Percentiles rank a stretch among this genome's conserved stretches.
phyloP scores from a whole-genome alignment of 192 early-diverging fungal genomes.

The Coemansia sp. region DNA sequence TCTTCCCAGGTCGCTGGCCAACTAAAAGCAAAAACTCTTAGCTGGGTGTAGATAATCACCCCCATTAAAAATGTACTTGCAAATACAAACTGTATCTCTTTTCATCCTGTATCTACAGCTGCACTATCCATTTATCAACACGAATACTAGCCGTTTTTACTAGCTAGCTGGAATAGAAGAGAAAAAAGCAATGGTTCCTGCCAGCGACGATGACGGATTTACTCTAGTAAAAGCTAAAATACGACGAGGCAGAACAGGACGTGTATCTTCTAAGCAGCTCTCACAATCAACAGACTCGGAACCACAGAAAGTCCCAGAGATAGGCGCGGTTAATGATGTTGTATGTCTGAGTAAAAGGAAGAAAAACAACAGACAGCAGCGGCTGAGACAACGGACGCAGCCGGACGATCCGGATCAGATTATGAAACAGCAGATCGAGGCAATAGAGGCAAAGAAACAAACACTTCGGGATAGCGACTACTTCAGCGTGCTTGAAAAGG shows the following conservation, averaged over 20 bases:
- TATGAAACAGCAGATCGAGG: conserved; percentile 7
- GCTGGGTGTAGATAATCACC: too few species aligned
- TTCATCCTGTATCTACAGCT: too few species aligned
- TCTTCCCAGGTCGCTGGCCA: too few species aligned
- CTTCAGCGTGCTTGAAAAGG: background rate
- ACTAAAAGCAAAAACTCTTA: too few species aligned
- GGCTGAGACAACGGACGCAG: background rate
- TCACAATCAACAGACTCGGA: background rate
- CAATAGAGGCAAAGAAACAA: conserved; percentile 14
- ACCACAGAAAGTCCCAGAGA: background rate
- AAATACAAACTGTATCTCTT: too few species aligned
- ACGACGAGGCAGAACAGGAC: background rate
- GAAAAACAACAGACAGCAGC: conserved; percentile 4
- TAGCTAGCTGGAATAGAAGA: background rate
- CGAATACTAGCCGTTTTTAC: background rate
- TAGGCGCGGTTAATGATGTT: background rate
- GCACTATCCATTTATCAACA: background rate
- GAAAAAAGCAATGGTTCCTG: background rate
- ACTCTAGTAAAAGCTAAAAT: conserved; percentile 11
- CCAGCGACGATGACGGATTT: conserved; percentile 11
- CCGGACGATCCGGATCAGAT: background rate
- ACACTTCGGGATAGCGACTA: conserved; percentile 19
- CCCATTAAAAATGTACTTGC: too few species aligned
- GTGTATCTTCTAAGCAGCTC: background rate
- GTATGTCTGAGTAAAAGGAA: background rate